Evolutionary conservation across 139 green algal species (phyloP).

Genomic region (Micractinium conductrix): DNA sequence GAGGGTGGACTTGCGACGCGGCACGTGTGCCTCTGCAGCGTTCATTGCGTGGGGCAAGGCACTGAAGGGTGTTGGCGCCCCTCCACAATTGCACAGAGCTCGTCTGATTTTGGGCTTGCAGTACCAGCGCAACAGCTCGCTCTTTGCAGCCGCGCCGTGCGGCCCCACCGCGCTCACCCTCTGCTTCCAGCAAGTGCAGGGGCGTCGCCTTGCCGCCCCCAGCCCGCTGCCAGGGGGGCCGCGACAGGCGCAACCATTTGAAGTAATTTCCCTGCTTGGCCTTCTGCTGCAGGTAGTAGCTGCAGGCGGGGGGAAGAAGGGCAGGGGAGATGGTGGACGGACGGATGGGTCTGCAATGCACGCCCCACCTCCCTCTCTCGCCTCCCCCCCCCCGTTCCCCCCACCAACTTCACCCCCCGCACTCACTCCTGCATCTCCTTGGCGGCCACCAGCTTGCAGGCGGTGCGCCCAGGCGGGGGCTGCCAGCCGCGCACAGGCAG

Average conservation of each 20-base stretch:
- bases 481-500: constrained; percentile 17
- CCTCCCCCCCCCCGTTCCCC: background rate
- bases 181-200: too few species aligned
- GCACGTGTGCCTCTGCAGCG: background rate
- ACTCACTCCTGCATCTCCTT: constrained; percentile 35
- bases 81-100: background rate
- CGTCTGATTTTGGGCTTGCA: too few species aligned
- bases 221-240: too few species aligned
- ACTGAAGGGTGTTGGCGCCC: background rate
- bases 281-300: constrained; percentile 20
- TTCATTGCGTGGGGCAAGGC: background rate
- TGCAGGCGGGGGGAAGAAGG: background rate
- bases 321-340: background rate
- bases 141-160: too few species aligned
- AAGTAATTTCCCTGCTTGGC: background rate
- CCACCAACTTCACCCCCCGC: background rate
- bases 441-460: constrained; percentile 23
- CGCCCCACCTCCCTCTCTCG: background rate
- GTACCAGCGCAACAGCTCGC: too few species aligned
- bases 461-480: background rate
- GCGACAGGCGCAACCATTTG: background rate
- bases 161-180: too few species aligned
- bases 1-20: background rate
- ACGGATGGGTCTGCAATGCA: background rate
- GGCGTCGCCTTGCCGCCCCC: background rate